Evolutionary conservation across 441 rosid genomes (phyloP).

Genomic region (Codiaeum variegatum): DNA sequence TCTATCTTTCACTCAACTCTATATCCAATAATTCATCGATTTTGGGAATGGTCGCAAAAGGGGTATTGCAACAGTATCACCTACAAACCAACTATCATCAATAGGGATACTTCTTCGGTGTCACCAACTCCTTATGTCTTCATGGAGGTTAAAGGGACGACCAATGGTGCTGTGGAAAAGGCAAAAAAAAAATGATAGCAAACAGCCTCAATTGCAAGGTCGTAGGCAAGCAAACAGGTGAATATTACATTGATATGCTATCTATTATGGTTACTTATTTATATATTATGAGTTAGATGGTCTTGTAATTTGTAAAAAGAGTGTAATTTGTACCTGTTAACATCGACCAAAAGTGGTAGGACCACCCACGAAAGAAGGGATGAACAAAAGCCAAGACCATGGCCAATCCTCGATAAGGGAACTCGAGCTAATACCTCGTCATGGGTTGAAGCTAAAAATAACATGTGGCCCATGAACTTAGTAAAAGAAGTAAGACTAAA

Average conservation of each 20-base stretch:
- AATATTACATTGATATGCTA: slow-evolving; percentile 17
- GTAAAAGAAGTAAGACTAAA: too few species aligned
- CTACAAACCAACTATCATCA: slow-evolving; percentile 68
- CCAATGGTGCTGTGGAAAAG: slow-evolving; percentile 68
- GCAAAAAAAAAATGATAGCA: slow-evolving; percentile 98
- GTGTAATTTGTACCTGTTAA: not conserved
- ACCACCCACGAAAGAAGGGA: too few species aligned
- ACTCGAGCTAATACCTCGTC: too few species aligned
- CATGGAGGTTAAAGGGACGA: slow-evolving; percentile 62
- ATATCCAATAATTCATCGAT: too few species aligned
- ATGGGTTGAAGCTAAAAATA: too few species aligned
- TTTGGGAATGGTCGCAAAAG: slow-evolving; percentile 57
- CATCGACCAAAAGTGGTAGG: too few species aligned
- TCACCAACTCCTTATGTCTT: slow-evolving; percentile 77
- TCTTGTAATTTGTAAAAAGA: not conserved
- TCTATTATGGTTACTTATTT: slow-evolving; percentile 10
- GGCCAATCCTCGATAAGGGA: too few species aligned
- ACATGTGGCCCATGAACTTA: too few species aligned
- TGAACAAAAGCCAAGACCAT: too few species aligned
- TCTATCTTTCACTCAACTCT: too few species aligned
- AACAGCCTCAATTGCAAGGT: slow-evolving; percentile 95
- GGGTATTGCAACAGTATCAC: slow-evolving; percentile 52
- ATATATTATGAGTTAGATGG: not conserved
- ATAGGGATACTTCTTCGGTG: slow-evolving; percentile 79
- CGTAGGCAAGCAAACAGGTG: slow-evolving; percentile 98